phyloP scores from a whole-genome alignment of 148 eudicot genomes.

The Nepenthes gracilis region DNA sequence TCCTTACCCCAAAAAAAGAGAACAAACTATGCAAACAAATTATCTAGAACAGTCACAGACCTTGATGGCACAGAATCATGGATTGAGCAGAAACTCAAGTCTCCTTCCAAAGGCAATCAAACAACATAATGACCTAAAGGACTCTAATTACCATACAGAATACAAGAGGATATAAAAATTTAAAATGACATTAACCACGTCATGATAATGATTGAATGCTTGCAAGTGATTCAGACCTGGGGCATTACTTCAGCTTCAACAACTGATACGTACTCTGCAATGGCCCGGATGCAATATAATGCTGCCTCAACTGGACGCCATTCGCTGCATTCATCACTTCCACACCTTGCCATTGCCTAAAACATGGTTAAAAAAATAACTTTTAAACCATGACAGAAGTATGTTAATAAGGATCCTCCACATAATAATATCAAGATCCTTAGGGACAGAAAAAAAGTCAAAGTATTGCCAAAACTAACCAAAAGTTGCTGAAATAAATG shows the following conservation, averaged over 20 bases:
- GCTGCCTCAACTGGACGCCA: slow-evolving; percentile 97
- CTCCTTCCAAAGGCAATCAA: too few relatives aligned
- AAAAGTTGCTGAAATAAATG: not conserved
- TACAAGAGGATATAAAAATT: not conserved
- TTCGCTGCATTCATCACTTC: slow-evolving; percentile 38
- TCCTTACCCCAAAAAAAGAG: too few relatives aligned
- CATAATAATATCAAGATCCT: not conserved
- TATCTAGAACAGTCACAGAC: too few relatives aligned
- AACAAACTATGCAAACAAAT: too few relatives aligned
- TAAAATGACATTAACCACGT: not conserved
- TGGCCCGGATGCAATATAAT: slow-evolving; percentile 83
- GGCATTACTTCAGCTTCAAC: slow-evolving; percentile 88
- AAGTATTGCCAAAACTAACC: not conserved
- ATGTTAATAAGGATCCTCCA: not conserved
- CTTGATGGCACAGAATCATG: too few relatives aligned
- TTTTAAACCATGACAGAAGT: not conserved
- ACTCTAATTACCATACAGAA: not conserved
- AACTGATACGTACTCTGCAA: slow-evolving; percentile 72
- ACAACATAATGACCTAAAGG: too few relatives aligned
- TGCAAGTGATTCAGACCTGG: slow-evolving; percentile 44
- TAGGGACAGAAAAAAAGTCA: not conserved
- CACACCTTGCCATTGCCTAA: slow-evolving; percentile 58
- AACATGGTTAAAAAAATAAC: not conserved
- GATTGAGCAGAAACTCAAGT: too few relatives aligned
- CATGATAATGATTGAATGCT: not conserved